A percentile compares a stretch with the other conserved stretches of the same genome.
These are phyloP conservation scores for Ophiostoma sp. DNA, from an alignment of 2,329 filamentous ascomycete genomes.

Conservation along the genomic window DNA sequence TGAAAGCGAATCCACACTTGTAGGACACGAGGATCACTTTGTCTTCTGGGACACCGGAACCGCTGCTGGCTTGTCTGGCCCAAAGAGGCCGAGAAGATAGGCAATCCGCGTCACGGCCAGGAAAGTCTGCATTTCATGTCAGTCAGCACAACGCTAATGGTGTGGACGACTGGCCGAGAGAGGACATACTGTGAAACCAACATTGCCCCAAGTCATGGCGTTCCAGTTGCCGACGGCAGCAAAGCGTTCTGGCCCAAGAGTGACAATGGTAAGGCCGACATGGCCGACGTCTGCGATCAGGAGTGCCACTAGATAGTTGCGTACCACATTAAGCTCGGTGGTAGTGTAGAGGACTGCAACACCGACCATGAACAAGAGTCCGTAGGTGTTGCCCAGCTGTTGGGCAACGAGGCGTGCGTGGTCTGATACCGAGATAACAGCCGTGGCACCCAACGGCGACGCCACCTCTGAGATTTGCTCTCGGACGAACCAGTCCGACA, in stretches of 20 bases:
- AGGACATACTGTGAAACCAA: conserved; percentile 53
- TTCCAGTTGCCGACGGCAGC: conserved; percentile 58
- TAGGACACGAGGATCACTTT: conserved; percentile 18
- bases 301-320: conserved; percentile 60
- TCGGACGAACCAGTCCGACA: conserved; percentile 57
- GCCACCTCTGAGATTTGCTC: conserved; percentile 50
- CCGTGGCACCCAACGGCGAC: conserved; percentile 28
- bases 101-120: conserved; percentile 51
- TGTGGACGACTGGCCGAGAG: not conserved
- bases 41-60: conserved; percentile 25
- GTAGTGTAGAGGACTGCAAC: conserved; percentile 59
- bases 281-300: conserved; percentile 64
- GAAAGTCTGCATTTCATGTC: conserved; percentile 38
- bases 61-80: conserved; percentile 37
- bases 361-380: conserved; percentile 59
- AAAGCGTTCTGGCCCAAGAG: conserved; percentile 51
- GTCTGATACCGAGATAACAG: conserved; percentile 33
- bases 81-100: conserved; percentile 58
- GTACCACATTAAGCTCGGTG: conserved; percentile 59
- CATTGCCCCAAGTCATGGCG: conserved; percentile 65
- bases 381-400: conserved; percentile 66
- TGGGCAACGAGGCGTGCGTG: conserved; percentile 54
- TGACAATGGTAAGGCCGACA: conserved; percentile 54
- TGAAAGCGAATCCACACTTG: not conserved
- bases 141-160: not conserved